Base-by-base conservation (phyloP, 2,329 filamentous ascomycete genomes). In the Botrytis porri region DNA sequence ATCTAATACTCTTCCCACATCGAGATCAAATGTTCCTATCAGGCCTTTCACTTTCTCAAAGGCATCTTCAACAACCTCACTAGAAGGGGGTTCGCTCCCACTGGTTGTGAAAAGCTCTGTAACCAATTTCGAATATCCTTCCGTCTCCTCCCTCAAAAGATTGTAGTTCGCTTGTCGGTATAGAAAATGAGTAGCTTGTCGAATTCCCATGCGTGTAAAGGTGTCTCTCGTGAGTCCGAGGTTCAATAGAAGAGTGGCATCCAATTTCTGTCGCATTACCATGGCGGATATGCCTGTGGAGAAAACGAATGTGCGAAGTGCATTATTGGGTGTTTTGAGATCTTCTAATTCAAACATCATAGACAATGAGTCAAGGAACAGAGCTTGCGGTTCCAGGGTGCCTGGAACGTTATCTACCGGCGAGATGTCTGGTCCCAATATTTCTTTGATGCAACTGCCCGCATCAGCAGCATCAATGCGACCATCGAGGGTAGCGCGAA, bases 121-220 rank as follows among this genome's bases (percentile, higher is more conserved):
- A 74, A 97, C 90, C 64, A 99, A 88, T 82, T 99, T 99, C 0
- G 96, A 95, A 81, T 97, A 99, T 59, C 97, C 96, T 83, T 99
- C 96, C 0, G 94, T 94, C 82, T 99, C 96, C 83, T 99, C 96
- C 62, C 96, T 91, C 32, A 99, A 85, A 12, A 99, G 85, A 79
- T 99, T 99, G 85, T 97, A 98, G 82, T 97, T 98, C 22, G 95
- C 94, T 82, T 98, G 96, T 74, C 95, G 92, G 82, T 99, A 99
- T 0, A 99, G 87, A 7, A 96, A 86, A 78, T 98, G 97, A 12
- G 96, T 99, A 66, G 95, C 93, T 80, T 97, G 94, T 72, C 95
- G 91, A 76, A 97, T 94, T 25, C 92, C 92, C 80, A 96, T 89
- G 77, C 91, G 91, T 73, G 88, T 86, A 81, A 98, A 99, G 9